Conservation (phyloP, 2,329 filamentous ascomycete species). For the Pseudogymnoascus sp. region DNA sequence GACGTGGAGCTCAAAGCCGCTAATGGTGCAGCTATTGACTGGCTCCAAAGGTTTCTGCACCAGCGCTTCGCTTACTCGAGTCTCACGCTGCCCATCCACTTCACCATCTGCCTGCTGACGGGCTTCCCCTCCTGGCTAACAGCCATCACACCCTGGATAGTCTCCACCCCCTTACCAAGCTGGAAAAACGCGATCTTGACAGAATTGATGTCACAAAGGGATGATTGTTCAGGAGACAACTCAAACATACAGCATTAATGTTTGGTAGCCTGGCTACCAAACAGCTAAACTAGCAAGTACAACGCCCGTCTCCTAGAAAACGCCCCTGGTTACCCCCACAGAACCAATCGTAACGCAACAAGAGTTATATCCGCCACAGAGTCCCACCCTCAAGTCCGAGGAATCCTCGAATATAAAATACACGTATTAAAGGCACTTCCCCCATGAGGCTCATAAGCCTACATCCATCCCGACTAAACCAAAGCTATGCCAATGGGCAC, state of each 20-base stretch:
- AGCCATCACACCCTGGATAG: conserved; percentile 72
- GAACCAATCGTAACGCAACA: not conserved
- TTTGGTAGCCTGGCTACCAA: not conserved
- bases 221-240: not conserved
- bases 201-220: not conserved
- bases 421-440: not conserved
- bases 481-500: not conserved
- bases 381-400: not conserved
- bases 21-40: conserved; percentile 78
- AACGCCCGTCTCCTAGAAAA: conserved; percentile 5
- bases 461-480: not conserved
- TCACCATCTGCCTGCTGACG: conserved; percentile 84
- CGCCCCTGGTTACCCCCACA: conserved; percentile 5
- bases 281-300: conserved; percentile 7
- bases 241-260: conserved; percentile 8
- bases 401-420: conserved; percentile 6
- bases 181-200: conserved; percentile 84
- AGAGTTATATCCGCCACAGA: not conserved
- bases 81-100: conserved; percentile 69
- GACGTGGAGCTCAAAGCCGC: conserved; percentile 78
- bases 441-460: not conserved
- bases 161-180: conserved; percentile 65
- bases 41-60: conserved; percentile 78
- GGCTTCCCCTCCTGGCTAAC: conserved; percentile 54
- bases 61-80: conserved; percentile 75